phyloP scores from a whole-genome alignment of 306 rosid species.

The Quercus aquifolioides region DNA sequence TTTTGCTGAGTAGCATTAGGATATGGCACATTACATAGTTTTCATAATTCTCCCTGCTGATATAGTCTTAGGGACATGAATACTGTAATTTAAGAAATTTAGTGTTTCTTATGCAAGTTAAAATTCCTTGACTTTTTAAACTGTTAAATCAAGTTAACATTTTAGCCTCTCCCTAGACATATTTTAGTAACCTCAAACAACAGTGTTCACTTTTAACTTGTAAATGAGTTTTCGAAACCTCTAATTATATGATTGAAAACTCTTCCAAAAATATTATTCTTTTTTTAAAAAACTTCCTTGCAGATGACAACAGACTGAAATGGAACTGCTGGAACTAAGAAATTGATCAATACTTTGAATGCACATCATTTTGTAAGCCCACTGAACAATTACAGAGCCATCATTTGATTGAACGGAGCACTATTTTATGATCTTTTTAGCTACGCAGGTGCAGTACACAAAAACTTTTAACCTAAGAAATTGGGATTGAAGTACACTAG shows the following conservation, averaged over 20 bases:
- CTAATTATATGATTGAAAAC: not conserved
- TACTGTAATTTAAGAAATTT: not conserved
- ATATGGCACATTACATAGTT: not conserved
- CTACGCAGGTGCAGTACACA: not conserved
- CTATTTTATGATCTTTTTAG: not conserved
- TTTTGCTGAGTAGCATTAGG: not conserved
- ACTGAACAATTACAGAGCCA: not conserved
- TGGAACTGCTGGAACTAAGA: not conserved
- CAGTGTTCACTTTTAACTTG: not conserved
- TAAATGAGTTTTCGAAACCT: not conserved
- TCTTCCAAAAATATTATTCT: not conserved
- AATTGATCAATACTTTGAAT: not conserved
- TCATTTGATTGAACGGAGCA: not conserved
- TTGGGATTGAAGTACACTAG: not conserved
- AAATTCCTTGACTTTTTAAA: not conserved
- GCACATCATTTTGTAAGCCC: not conserved
- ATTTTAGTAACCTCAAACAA: not conserved
- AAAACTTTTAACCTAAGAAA: not conserved
- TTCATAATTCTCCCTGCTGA: not conserved
- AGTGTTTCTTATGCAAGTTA: not conserved
- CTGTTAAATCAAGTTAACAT: not conserved
- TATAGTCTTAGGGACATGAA: not conserved
- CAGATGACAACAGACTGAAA: not conserved
- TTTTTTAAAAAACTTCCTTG: not conserved
- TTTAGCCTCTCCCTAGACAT: not conserved